A percentile compares a stretch with the other conserved stretches of the same genome.
Conservation (phyloP, 495 filamentous ascomycete species). For the Podospora appendiculata region DNA sequence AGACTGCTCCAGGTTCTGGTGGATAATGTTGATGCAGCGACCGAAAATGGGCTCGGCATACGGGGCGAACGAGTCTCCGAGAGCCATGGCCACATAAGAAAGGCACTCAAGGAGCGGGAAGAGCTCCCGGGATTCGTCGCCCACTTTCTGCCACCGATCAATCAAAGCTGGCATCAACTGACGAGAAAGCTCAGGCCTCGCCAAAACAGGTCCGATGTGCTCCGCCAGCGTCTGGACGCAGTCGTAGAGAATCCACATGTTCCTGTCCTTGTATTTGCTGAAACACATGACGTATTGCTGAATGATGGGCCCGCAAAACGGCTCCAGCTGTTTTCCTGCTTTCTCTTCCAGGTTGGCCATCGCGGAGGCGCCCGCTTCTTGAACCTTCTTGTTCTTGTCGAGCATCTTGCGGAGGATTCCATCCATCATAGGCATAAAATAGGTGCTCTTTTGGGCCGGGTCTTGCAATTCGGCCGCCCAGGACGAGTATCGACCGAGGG, state of each 20-base stretch:
- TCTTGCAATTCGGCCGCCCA: constrained; percentile 80
- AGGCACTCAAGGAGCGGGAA: constrained; percentile 93
- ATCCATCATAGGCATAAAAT: constrained; percentile 96
- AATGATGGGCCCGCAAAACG: constrained; percentile 85
- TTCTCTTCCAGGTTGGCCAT: constrained; percentile 97
- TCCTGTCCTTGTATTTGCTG: constrained; percentile 90
- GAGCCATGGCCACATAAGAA: constrained; percentile 84
- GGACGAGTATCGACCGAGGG: constrained; percentile 83
- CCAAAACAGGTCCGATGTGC: constrained; percentile 72
- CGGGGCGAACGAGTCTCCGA: constrained; percentile 73
- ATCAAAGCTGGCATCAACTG: constrained; percentile 94
- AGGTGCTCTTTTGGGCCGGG: constrained; percentile 57
- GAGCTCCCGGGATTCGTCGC: constrained; percentile 84
- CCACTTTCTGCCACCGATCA: constrained; percentile 76
- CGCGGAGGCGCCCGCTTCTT: constrained; percentile 92
- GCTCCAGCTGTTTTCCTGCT: constrained; percentile 67
- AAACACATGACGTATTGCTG: constrained; percentile 91
- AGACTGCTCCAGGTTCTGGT: constrained; percentile 76
- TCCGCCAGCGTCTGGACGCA: constrained; percentile 97
- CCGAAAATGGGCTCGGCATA: constrained; percentile 78
- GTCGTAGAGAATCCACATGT: constrained; percentile 98
- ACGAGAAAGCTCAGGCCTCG: constrained; percentile 67
- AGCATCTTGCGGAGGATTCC: constrained; percentile 91
- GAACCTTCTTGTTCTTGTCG: constrained; percentile 94
- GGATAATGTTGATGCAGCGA: constrained; percentile 84